These are phyloP conservation scores for Dryadomyces sulphureus DNA, from an alignment of 2,329 filamentous ascomycete species.

Conservation along the genomic window DNA sequence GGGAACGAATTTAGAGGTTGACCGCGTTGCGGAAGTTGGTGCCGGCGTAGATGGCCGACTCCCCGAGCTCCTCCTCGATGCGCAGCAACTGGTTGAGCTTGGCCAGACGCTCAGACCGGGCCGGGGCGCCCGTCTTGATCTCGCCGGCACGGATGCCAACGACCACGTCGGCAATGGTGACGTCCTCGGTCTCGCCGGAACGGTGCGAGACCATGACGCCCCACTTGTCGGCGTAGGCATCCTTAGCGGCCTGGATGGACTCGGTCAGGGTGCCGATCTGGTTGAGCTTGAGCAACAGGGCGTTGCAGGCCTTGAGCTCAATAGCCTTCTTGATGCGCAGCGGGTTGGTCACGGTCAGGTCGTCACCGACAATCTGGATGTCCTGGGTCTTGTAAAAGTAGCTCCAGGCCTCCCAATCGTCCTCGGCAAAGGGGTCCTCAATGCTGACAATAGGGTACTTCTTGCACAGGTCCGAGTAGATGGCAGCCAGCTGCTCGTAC, in stretches of 20 bases:
- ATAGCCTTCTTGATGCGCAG: conserved; percentile 99
- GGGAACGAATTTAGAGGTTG: conserved; percentile 50
- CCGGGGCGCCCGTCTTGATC: conserved; percentile 97
- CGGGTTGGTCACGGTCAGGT: conserved; percentile 98
- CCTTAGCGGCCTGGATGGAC: conserved; percentile 98
- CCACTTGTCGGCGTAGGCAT: conserved; percentile 90
- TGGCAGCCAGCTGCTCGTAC: conserved; percentile 87
- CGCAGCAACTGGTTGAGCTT: conserved; percentile 99
- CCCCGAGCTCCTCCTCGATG: conserved; percentile 97
- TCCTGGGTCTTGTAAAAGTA: conserved; percentile 99
- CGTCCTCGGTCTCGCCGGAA: conserved; percentile 98
- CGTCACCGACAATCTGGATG: conserved; percentile 97
- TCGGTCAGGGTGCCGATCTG: conserved; percentile 98
- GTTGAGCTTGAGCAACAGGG: conserved; percentile 98
- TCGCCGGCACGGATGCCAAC: conserved; percentile 93
- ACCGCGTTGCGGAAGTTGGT: conserved; percentile 82
- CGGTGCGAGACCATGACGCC: conserved; percentile 99
- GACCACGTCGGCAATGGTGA: conserved; percentile 95
- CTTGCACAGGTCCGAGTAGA: conserved; percentile 75
- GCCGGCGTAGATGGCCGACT: conserved; percentile 83
- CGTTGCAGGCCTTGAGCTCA: conserved; percentile 96
- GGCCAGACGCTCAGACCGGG: conserved; percentile 92
- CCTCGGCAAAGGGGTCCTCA: conserved; percentile 98
- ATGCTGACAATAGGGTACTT: conserved; percentile 99
- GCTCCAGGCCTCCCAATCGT: conserved; percentile 99